These are phyloP conservation scores for Saturnispora serradocipensis DNA, from an alignment of 805 yeast species.

Conservation along the genomic window DNA sequence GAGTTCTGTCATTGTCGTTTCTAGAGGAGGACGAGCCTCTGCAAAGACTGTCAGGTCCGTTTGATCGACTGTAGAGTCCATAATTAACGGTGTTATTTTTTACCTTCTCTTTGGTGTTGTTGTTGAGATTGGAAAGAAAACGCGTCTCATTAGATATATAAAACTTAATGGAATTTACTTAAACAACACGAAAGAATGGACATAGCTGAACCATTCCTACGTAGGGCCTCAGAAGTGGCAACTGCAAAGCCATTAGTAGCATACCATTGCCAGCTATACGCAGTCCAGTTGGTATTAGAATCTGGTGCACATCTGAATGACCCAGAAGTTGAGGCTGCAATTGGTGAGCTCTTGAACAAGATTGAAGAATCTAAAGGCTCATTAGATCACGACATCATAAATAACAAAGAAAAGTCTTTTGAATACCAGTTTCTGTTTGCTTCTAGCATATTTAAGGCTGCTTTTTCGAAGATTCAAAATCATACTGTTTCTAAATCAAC, in stretches of 20 bases:
- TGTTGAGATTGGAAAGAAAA: neutral
- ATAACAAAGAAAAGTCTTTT: conserved; percentile 50
- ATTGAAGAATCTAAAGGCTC: conserved; percentile 32
- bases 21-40: neutral
- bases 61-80: conserved; percentile 5
- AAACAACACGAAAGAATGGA: conserved; percentile 13
- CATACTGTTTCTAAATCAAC: conserved; percentile 38
- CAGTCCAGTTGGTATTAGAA: conserved; percentile 62
- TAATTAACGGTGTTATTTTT: neutral
- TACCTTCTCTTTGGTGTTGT: neutral
- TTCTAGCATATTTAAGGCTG: conserved; percentile 45
- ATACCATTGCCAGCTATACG: conserved; percentile 64
- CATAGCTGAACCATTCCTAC: conserved; percentile 37
- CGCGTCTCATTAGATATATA: neutral
- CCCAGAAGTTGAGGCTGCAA: conserved; percentile 48
- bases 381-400: conserved; percentile 37
- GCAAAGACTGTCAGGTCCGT: neutral
- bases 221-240: conserved; percentile 50
- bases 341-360: conserved; percentile 54
- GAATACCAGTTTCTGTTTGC: conserved; percentile 51
- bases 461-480: conserved; percentile 37
- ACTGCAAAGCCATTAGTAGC: conserved; percentile 56
- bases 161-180: neutral
- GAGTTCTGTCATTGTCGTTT: neutral
- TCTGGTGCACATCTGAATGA: conserved; percentile 49